Conservation (phyloP, 2,329 filamentous ascomycete genomes). For the Aspergillus sclerotialis region DNA sequence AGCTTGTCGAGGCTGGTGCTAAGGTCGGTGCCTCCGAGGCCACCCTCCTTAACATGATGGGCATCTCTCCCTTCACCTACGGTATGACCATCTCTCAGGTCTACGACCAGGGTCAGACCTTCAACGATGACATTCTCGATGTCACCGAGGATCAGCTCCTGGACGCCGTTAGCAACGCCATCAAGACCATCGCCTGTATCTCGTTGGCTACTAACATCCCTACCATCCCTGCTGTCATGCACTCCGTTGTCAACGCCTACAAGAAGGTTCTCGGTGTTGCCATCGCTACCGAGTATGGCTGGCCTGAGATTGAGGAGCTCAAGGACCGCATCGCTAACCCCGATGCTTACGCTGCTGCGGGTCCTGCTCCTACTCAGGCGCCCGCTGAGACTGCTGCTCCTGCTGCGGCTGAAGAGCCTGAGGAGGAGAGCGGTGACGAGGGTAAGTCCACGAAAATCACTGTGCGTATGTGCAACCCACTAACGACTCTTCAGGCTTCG, state of each 20-base stretch:
- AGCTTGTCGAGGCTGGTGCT: conserved; percentile 85
- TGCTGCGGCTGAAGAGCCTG: conserved; percentile 52
- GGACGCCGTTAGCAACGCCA: conserved; percentile 69
- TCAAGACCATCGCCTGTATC: conserved; percentile 80
- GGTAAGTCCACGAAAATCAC: conserved; percentile 38
- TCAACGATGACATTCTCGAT: conserved; percentile 79
- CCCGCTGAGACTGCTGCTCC: conserved; percentile 46
- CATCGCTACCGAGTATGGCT: conserved; percentile 82
- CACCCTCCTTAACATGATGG: conserved; percentile 98
- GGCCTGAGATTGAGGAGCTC: conserved; percentile 93
- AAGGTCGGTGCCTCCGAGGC: conserved; percentile 99
- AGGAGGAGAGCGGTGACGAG: conserved; percentile 59
- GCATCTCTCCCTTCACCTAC: conserved; percentile 99
- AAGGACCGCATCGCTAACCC: conserved; percentile 99
- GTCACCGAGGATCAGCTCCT: conserved; percentile 93
- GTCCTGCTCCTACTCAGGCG: conserved; percentile 58
- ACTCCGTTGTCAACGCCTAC: conserved; percentile 95
- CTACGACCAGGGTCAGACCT: conserved; percentile 95
- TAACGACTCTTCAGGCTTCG: conserved; percentile 52
- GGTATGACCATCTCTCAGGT: conserved; percentile 95
- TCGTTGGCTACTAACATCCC: conserved; percentile 93
- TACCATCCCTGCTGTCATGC: conserved; percentile 89
- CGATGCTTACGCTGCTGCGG: conserved; percentile 83
- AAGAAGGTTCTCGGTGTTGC: conserved; percentile 89
- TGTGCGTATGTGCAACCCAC: too few relatives aligned